A percentile compares a stretch with the other conserved stretches of the same genome.
Conservation (phyloP, 768 basidiomycete genomes). For the Epithele typhae region DNA sequence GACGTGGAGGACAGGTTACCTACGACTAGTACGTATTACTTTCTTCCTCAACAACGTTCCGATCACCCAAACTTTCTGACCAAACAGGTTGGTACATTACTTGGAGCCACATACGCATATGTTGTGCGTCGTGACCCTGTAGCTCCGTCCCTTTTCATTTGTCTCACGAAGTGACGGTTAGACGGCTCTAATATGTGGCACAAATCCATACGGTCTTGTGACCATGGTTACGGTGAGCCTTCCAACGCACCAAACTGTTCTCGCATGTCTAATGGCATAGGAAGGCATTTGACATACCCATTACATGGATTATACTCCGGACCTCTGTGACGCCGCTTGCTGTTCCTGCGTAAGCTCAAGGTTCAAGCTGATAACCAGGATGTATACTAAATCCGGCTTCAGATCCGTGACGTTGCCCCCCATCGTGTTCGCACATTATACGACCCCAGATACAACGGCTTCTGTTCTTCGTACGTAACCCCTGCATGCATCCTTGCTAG, state of each 20-base stretch:
- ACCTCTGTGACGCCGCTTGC: conserved; percentile 37
- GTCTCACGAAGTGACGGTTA: conserved; percentile 10
- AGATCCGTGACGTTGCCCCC: conserved; percentile 44
- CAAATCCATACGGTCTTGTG: conserved; percentile 41
- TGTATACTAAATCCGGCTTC: no score
- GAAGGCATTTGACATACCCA: conserved; percentile 40
- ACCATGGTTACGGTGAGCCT: conserved; percentile 32
- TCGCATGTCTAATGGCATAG: conserved; percentile 24
- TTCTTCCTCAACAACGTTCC: no score
- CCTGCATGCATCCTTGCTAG: background rate
- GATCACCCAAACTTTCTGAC: no score
- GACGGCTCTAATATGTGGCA: conserved; percentile 35
- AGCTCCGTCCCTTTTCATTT: background rate
- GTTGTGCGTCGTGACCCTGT: conserved; percentile 22
- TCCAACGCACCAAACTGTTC: background rate
- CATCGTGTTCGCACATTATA: conserved; percentile 30
- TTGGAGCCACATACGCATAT: conserved; percentile 29
- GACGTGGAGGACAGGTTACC: conserved; percentile 43
- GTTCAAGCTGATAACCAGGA: background rate
- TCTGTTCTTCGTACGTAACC: conserved; percentile 28
- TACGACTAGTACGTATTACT: conserved; percentile 34
- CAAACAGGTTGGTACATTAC: conserved; percentile 26
- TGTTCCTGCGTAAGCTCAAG: conserved; percentile 35
- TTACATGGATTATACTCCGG: conserved; percentile 40
- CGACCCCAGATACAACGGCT: conserved; percentile 18